A percentile compares a stretch with the other conserved stretches of the same genome.
phyloP scores from a whole-genome alignment of 805 yeast species.

The Metschnikowia reukaufii region DNA sequence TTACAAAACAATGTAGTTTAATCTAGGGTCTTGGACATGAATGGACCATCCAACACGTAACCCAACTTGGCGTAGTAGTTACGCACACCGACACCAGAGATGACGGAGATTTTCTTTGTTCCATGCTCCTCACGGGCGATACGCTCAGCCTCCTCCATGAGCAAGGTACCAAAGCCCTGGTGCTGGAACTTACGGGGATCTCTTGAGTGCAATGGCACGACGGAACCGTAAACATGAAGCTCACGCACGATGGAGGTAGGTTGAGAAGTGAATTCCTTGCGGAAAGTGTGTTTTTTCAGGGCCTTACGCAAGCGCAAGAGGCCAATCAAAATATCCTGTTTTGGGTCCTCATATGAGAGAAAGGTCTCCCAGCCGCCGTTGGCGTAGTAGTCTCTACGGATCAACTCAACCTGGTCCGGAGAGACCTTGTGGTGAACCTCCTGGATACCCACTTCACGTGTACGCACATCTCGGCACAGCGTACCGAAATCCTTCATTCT shows the following conservation, averaged over 20 bases:
- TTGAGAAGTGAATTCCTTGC: slow-evolving; percentile 82
- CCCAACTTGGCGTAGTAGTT: slow-evolving; percentile 93
- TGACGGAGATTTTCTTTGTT: slow-evolving; percentile 84
- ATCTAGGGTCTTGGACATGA: slow-evolving; percentile 68
- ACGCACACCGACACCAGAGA: slow-evolving; percentile 96
- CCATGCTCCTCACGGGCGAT: slow-evolving; percentile 96
- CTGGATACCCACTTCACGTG: slow-evolving; percentile 97
- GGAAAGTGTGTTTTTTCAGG: slow-evolving; percentile 80
- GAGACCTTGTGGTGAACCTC: slow-evolving; percentile 96
- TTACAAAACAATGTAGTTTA: not conserved
- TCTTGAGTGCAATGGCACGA: slow-evolving; percentile 92
- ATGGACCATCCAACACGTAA: slow-evolving; percentile 91
- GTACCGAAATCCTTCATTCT: slow-evolving; percentile 99
- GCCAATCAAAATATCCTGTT: slow-evolving; percentile 93
- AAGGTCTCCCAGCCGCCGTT: slow-evolving; percentile 99
- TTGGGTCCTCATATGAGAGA: slow-evolving; percentile 93
- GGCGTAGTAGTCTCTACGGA: slow-evolving; percentile 94
- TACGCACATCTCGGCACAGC: slow-evolving; percentile 91
- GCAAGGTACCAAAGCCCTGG: slow-evolving; percentile 95
- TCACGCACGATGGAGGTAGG: slow-evolving; percentile 95
- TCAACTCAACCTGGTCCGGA: slow-evolving; percentile 95
- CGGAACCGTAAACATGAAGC: slow-evolving; percentile 95
- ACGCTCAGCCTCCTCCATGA: slow-evolving; percentile 98
- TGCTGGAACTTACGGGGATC: slow-evolving; percentile 98
- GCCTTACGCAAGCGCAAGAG: slow-evolving; percentile 85